Percentiles rank a stretch among this genome's conserved stretches.
phyloP scores from a whole-genome alignment of 2,329 filamentous ascomycete species.

The Penicillium aurantiogriseum region DNA sequence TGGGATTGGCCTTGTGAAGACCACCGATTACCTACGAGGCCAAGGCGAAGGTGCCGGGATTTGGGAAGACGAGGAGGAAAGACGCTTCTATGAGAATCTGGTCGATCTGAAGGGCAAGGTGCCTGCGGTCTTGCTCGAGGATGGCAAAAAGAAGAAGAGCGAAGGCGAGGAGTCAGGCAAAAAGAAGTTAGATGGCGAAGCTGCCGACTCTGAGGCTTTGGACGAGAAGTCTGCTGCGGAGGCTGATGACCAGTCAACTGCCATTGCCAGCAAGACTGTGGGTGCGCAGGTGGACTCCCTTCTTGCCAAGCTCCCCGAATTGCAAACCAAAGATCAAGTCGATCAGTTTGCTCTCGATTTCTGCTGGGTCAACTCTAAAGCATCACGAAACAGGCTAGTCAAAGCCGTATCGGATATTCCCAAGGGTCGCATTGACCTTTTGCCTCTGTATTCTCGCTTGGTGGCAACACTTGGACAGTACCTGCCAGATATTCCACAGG shows the following conservation, averaged over 20 bases:
- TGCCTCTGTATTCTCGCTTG: constrained; percentile 88
- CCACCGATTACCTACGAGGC: constrained; percentile 86
- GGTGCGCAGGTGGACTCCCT: constrained; percentile 94
- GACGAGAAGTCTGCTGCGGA: constrained; percentile 54
- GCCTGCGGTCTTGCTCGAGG: constrained; percentile 87
- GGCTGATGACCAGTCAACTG: constrained; percentile 80
- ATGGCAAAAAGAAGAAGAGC: constrained; percentile 87
- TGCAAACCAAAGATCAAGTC: constrained; percentile 86
- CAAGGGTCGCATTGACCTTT: constrained; percentile 85
- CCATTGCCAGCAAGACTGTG: constrained; percentile 96
- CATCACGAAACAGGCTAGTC: constrained; percentile 87
- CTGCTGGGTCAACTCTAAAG: constrained; percentile 97
- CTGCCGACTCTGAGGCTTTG: constrained; percentile 39
- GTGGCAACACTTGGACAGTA: constrained; percentile 92
- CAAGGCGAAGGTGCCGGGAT: constrained; percentile 90
- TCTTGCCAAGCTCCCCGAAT: constrained; percentile 79
- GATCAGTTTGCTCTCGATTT: constrained; percentile 95
- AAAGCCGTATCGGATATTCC: constrained; percentile 93
- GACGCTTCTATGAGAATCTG: constrained; percentile 95
- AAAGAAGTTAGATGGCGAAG: constrained; percentile 63
- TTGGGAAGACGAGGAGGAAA: constrained; percentile 98
- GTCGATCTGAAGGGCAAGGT: constrained; percentile 95
- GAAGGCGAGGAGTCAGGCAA: constrained; percentile 79
- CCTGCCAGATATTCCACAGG: constrained; percentile 90
- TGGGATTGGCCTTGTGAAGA: constrained; percentile 89